Evolutionary conservation across 768 basidiomycete species (phyloP).

Genomic region (Phylloporus sp.): DNA sequence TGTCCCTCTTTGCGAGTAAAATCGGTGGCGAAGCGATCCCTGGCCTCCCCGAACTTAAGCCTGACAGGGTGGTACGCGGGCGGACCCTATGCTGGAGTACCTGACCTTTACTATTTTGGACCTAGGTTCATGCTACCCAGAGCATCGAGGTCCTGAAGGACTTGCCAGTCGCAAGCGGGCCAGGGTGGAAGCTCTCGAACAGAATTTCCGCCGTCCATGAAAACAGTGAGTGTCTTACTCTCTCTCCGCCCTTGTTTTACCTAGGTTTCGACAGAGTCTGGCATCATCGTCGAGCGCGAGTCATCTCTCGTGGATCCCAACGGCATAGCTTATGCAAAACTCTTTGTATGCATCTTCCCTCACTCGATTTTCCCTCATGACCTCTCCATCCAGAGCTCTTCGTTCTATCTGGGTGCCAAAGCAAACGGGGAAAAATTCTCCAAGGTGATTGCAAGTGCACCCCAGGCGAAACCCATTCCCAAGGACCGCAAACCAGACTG

Average conservation of each 20-base stretch:
- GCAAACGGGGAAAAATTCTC: constrained; percentile 58
- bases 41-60: constrained; percentile 67
- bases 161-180: constrained; percentile 70
- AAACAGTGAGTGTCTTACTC: constrained; percentile 57
- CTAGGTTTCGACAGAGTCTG: constrained; percentile 50
- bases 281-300: constrained; percentile 69
- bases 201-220: constrained; percentile 70
- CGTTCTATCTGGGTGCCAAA: constrained; percentile 68
- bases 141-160: constrained; percentile 76
- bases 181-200: constrained; percentile 72
- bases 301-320: constrained; percentile 57
- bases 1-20: constrained; percentile 58
- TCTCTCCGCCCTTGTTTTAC: background rate
- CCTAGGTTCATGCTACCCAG: constrained; percentile 74
- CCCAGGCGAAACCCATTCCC: constrained; percentile 56
- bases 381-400: constrained; percentile 39
- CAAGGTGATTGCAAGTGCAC: constrained; percentile 58
- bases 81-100: background rate
- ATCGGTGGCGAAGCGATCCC: constrained; percentile 41
- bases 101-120: background rate
- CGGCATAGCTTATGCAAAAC: constrained; percentile 56
- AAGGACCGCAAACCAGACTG: constrained; percentile 60
- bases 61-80: constrained; percentile 60
- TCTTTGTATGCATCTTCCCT: constrained; percentile 46
- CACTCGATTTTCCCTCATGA: background rate